Evolutionary conservation across 345 rosid species (phyloP), one percentile per base, ranked within the genome.

Genomic region (Iberis pinnata): DNA sequence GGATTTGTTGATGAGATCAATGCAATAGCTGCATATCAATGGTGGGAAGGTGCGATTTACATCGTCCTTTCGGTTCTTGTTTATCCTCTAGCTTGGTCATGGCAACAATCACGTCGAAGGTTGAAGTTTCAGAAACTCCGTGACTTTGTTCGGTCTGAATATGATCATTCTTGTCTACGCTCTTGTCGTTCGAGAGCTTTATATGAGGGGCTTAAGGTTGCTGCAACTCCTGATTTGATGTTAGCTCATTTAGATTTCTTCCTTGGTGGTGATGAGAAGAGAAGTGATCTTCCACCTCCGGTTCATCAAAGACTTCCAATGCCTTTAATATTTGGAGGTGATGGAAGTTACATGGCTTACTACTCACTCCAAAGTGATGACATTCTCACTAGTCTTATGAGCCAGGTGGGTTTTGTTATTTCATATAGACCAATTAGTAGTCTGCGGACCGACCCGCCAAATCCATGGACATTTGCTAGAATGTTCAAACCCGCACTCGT

Each of bases 131-230:
- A 86, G 68, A 89, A 80, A 67, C 89, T 89, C 43, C 97, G 95
- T 58, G 95, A 89, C 62, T 89, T 78, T 73, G 95, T 89, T 64
- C 85, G 95, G 49, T 89, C 97, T 40, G 97, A 86, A 66, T 89
- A 89, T 71, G 88, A 89, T 65, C 97, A 89, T 70, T 74, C 97
- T 61, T 89, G 97, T 79, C 73, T 89, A 51, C 93, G 97, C 29
- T 89, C 97, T 44, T 89, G 97, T 66, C 93, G 97, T 33, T 89
- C 97, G 41, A 89, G 95, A 49, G 97, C 97, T 46, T 83, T 89
- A 13, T 89, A 89, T 38, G 97, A 89, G 48, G 97, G 97, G 49
- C 79, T 89, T 29, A 89, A 89, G 97, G 89, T 89, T 43, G 82
- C 93, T 59, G 84, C 97, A 49, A 81, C 88, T 5, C 61, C 86